phyloP scores from a whole-genome alignment of 2,329 filamentous ascomycete genomes.

The Cryphonectria nitschkei region DNA sequence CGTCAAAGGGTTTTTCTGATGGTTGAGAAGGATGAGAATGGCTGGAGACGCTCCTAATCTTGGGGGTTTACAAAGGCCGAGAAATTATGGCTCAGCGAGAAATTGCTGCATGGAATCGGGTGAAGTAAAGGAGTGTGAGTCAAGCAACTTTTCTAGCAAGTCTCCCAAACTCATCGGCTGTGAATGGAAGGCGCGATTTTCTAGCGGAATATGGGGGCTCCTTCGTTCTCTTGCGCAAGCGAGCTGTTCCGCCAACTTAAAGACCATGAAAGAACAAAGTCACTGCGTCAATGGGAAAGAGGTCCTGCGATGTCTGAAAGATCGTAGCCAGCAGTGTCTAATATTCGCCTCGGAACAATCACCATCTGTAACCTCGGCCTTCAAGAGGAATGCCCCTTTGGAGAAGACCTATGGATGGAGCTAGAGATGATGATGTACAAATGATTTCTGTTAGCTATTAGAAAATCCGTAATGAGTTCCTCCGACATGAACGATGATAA shows the following conservation, averaged over 20 bases:
- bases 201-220: not conserved
- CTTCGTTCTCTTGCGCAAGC: no score
- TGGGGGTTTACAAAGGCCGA: not conserved
- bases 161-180: not conserved
- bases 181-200: not conserved
- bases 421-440: fast-evolving
- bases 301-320: no score
- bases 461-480: not conserved
- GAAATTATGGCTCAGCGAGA: not conserved
- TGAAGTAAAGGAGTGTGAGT: not conserved
- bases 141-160: not conserved
- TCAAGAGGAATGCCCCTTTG: not conserved
- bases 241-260: not conserved
- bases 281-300: no score
- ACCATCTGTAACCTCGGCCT: not conserved
- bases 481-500: no score
- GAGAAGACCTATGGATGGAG: not conserved
- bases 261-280: not conserved
- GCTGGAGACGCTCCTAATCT: no score
- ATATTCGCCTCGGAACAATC: not conserved
- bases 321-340: not conserved
- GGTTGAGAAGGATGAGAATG: not conserved
- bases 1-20: not conserved
- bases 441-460: not conserved
- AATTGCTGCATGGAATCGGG: not conserved